Percentiles rank a stretch among this genome's conserved stretches.
phyloP scores from a whole-genome alignment of 805 yeast species.

The Metschnikowia lochheadii region DNA sequence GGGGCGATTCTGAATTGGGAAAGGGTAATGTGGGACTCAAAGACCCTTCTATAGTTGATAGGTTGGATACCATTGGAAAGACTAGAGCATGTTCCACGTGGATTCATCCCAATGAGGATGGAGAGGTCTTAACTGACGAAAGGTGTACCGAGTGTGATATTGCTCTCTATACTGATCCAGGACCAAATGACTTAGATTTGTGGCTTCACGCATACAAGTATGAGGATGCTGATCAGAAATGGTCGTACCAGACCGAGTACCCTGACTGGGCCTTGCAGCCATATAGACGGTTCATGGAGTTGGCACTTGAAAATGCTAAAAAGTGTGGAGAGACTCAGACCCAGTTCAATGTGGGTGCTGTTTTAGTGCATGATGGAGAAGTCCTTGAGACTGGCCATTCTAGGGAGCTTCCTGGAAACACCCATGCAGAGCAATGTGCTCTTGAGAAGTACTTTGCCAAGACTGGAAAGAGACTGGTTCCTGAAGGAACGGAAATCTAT shows the following conservation, averaged over 20 bases:
- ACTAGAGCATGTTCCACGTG: slow-evolving; percentile 63
- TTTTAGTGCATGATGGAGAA: slow-evolving; percentile 56
- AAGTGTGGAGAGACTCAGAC: slow-evolving; percentile 79
- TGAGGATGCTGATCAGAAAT: slow-evolving; percentile 50
- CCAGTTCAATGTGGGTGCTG: slow-evolving; percentile 94
- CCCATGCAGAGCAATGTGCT: slow-evolving; percentile 97
- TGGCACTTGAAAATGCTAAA: slow-evolving; percentile 73
- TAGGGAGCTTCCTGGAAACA: slow-evolving; percentile 87
- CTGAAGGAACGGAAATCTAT: slow-evolving; percentile 74
- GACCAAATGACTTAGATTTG: slow-evolving; percentile 77
- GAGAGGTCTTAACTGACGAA: slow-evolving; percentile 62
- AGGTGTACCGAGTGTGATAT: slow-evolving; percentile 64
- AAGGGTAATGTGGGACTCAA: slow-evolving; percentile 48
- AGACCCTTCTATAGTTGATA: slow-evolving; percentile 41
- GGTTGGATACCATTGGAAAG: slow-evolving; percentile 68
- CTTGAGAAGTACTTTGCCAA: slow-evolving; percentile 60
- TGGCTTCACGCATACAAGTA: slow-evolving; percentile 92
- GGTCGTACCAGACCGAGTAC: slow-evolving; percentile 72
- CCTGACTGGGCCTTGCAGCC: slow-evolving; percentile 80
- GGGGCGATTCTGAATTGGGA: slow-evolving; percentile 74
- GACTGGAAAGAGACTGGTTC: slow-evolving; percentile 43
- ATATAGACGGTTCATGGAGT: slow-evolving; percentile 59
- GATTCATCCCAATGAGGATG: slow-evolving; percentile 54
- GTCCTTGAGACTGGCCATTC: slow-evolving; percentile 83
- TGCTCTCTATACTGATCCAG: slow-evolving; percentile 81